Evolutionary conservation across 306 rosid genomes (phyloP).

Genomic region (Lathyrus aphaca): DNA sequence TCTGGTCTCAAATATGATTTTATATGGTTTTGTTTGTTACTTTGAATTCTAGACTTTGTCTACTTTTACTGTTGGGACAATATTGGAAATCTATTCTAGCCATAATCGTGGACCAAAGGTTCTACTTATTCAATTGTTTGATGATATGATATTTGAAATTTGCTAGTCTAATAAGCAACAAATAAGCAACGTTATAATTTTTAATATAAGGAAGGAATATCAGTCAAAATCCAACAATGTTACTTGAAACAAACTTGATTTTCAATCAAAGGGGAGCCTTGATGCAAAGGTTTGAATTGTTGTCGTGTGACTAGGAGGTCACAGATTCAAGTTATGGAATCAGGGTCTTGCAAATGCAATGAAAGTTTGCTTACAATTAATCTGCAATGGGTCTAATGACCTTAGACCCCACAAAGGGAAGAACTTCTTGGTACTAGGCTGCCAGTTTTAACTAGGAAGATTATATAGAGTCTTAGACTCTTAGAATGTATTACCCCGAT

Average conservation of each 20-base stretch:
- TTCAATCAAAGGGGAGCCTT: slow-evolving; percentile 7
- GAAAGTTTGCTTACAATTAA: not conserved
- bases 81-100: slow-evolving; percentile 22
- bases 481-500: slow-evolving; percentile 15
- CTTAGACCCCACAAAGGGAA: not conserved
- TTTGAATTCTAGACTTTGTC: not conserved
- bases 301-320: slow-evolving; percentile 18
- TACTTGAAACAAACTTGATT: slow-evolving; percentile 23
- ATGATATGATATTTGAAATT: slow-evolving; percentile 22
- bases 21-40: slow-evolving; percentile 12
- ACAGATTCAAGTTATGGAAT: not conserved
- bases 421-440: not conserved
- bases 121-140: slow-evolving; percentile 37
- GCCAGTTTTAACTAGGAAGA: slow-evolving; percentile 13
- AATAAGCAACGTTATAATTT: slow-evolving; percentile 9
- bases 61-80: slow-evolving; percentile 27
- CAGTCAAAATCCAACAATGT: slow-evolving; percentile 5
- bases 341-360: slow-evolving; percentile 11
- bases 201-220: slow-evolving; percentile 22
- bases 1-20: slow-evolving; percentile 17
- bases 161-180: slow-evolving; percentile 29
- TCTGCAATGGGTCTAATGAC: not conserved
- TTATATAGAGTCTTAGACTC: slow-evolving; percentile 20
- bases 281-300: not conserved
- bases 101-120: slow-evolving; percentile 14